Percentiles rank a stretch among this genome's conserved stretches.
Evolutionary conservation across 139 green algal species (phyloP).

Genomic region (Asterochloris erici): DNA sequence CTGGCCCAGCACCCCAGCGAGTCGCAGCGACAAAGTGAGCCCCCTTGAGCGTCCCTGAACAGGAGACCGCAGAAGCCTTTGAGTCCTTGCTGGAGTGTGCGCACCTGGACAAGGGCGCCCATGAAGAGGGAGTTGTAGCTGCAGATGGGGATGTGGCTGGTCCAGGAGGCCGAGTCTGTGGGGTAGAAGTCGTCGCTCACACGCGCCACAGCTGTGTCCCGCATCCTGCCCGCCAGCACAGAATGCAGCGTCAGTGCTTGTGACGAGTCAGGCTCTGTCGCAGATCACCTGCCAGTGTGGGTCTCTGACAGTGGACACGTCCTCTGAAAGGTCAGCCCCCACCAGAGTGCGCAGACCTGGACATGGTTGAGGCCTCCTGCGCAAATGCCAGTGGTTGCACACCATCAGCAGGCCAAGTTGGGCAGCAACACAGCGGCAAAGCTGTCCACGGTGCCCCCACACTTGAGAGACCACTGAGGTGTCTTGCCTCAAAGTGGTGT

Average conservation of each 20-base stretch:
- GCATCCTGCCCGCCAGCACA: constrained; percentile 47
- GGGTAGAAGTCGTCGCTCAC: constrained; percentile 85
- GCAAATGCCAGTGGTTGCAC: no score
- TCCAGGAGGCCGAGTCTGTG: constrained; percentile 69
- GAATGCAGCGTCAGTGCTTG: neutral
- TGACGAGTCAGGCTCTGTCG: neutral
- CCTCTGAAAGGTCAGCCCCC: constrained; percentile 31
- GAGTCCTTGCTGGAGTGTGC: neutral
- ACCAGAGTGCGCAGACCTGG: constrained; percentile 65
- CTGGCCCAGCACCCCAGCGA: no score
- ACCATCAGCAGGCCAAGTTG: no score
- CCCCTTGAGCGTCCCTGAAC: no score
- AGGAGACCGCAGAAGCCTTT: neutral
- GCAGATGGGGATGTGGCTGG: constrained; percentile 86
- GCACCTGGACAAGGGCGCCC: constrained; percentile 34
- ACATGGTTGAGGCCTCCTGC: no score
- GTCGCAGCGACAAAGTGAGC: no score
- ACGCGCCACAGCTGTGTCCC: constrained; percentile 72
- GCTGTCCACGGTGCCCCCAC: no score
- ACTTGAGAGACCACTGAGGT: no score
- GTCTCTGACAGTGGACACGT: neutral
- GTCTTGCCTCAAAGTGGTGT: no score
- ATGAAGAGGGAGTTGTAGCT: constrained; percentile 86
- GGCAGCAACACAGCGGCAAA: no score
- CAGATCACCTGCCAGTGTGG: neutral